Conservation (phyloP, 2,329 filamentous ascomycete species). For the Eutypa lata region DNA sequence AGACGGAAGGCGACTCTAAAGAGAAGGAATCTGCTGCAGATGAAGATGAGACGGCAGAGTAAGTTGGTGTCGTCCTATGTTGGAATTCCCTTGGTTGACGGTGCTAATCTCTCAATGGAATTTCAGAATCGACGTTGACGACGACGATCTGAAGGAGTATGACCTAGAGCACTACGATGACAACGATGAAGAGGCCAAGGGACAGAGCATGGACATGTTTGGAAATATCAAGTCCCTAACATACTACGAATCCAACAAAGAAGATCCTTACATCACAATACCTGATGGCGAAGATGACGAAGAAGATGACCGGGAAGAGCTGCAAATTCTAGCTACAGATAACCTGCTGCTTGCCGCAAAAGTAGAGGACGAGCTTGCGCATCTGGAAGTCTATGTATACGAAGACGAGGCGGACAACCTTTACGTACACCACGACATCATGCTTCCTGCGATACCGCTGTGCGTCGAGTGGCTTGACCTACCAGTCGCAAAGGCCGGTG, state of each 20-base stretch:
- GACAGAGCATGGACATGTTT: constrained; percentile 84
- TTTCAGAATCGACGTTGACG: constrained; percentile 53
- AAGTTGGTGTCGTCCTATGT: constrained; percentile 2
- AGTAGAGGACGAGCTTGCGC: constrained; percentile 94
- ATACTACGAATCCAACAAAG: constrained; percentile 90
- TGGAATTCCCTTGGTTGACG: neutral
- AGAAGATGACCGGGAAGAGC: constrained; percentile 86
- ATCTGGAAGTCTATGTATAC: constrained; percentile 96
- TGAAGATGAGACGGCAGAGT: constrained; percentile 19
- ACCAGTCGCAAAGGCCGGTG: constrained; percentile 69
- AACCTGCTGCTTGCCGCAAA: constrained; percentile 90
- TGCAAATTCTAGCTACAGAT: constrained; percentile 89
- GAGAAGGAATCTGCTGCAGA: constrained; percentile 4
- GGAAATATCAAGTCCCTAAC: constrained; percentile 90
- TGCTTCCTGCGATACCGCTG: constrained; percentile 94
- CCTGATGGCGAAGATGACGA: constrained; percentile 68
- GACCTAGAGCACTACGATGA: constrained; percentile 95
- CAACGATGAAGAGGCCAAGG: constrained; percentile 66
- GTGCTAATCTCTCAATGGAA: constrained; percentile 15
- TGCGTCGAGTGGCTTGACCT: constrained; percentile 95
- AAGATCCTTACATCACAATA: constrained; percentile 95
- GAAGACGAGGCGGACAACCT: constrained; percentile 94
- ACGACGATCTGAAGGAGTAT: constrained; percentile 93
- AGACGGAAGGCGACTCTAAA: neutral
- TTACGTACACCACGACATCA: constrained; percentile 99